Evolutionary conservation across 371 early-diverging fungal species (phyloP), one percentile per base, ranked within the genome.

Genomic region (Mucor indicus): DNA sequence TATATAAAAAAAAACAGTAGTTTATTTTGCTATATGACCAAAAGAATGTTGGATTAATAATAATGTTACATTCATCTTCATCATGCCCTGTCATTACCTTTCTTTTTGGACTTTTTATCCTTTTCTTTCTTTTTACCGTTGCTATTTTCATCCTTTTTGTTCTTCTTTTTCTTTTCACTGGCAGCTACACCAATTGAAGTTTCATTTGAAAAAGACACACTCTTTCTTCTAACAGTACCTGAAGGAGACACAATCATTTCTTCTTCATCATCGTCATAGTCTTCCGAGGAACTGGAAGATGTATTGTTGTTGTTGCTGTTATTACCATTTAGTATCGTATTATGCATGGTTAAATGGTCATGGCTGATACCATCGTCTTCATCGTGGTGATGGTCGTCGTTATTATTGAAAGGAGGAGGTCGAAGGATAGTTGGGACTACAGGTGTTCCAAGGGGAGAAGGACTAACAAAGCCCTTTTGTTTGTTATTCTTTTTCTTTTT

Each of bases 281-380:
- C 35, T 4, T 15, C 35, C 6, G 6, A 4, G 4, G 13, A 13
- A 9, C 11, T 11, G n/a, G 15, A 9, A 9, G 15, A 13, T 13
- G n/a, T 9, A 4, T 9, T 4, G 4, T 5, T 15, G 21, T 37
- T 24, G 16, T 25, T 4, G 33, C 29, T 24, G 3, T 21, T 31
- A n/a, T 9, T 44, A 13, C 52, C 52, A 27, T 61, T 61, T 2
- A 44, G 47, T 7, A 61, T 52, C 1, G 61, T 61, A 36, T 61
- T 61, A 22, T 52, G 38, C 3, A 61, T 52, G 2, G 61, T 61
- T 7, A 55, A 16, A 3, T 15, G 52, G 24, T 61, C 61, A 38
- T 48, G 37, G 27, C 45, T 47, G 2, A 51, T 7, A 8, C 33
- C 35, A 38, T 43, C 38, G 39, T 21, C 38, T 8, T 24, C 4